Percentiles rank a stretch among this genome's conserved stretches.
phyloP scores from a whole-genome alignment of 164 flowering plant genomes.

The Stephania cephalantha region DNA sequence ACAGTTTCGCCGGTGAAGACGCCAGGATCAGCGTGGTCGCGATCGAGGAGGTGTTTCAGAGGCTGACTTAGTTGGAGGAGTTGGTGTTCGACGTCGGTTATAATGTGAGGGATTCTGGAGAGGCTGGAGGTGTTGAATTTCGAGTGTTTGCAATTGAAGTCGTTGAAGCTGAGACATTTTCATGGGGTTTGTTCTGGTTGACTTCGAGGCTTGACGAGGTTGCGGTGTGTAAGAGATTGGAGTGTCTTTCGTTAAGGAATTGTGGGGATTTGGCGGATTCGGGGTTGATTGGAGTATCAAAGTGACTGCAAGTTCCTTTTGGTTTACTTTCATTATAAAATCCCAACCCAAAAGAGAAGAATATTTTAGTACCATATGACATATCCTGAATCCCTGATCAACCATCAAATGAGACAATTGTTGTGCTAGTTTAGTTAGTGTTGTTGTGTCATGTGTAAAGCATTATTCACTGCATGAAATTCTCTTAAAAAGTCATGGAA shows the following conservation, averaged over 20 bases:
- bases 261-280: constrained; percentile 63
- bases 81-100: constrained; percentile 61
- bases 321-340: not conserved
- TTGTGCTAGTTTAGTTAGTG: no score
- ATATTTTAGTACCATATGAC: no score
- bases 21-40: constrained; percentile 39
- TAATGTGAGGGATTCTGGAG: constrained; percentile 57
- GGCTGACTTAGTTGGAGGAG: constrained; percentile 54
- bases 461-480: no score
- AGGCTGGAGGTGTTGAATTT: constrained; percentile 52
- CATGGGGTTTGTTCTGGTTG: constrained; percentile 54
- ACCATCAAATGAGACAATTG: no score
- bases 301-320: not conserved
- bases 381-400: no score
- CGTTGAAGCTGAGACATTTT: constrained; percentile 68
- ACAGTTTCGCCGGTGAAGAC: constrained; percentile 41
- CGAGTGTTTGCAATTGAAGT: constrained; percentile 49
- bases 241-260: constrained; percentile 52
- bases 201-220: constrained; percentile 65
- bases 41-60: constrained; percentile 45
- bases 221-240: constrained; percentile 57
- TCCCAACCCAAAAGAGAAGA: no score
- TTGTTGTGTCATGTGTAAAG: no score
- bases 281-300: constrained; percentile 34
- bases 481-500: no score